Percentiles rank a stretch among this genome's conserved stretches.
Evolutionary conservation across 1,284 basidiomycete species (phyloP).

Genomic region (Trichosporon ovoides): DNA sequence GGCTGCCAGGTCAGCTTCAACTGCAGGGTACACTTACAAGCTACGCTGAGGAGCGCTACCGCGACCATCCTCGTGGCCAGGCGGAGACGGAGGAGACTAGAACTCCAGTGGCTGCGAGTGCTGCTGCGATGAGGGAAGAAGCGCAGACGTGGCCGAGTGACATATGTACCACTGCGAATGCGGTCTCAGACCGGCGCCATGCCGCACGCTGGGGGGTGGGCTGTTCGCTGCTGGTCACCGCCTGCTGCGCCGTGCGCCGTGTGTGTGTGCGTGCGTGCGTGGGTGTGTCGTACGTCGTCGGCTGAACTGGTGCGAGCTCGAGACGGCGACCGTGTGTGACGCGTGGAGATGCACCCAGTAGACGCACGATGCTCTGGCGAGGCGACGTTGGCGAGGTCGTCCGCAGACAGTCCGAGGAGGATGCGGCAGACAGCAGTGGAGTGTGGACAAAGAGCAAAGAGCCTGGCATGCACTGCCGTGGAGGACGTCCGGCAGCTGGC

Average conservation of each 20-base stretch:
- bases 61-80: too few relatives aligned
- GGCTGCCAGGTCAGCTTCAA: too few relatives aligned
- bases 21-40: too few relatives aligned
- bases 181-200: neutral
- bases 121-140: neutral
- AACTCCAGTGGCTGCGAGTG: neutral
- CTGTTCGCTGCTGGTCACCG: too few relatives aligned
- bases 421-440: too few relatives aligned
- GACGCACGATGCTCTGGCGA: neutral
- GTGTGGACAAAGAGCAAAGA: too few relatives aligned
- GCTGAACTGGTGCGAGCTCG: neutral
- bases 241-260: neutral
- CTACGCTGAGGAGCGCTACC: too few relatives aligned
- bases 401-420: too few relatives aligned
- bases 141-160: neutral
- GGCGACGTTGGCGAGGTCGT: too few relatives aligned
- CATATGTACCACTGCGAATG: neutral
- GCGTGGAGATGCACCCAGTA: neutral
- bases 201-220: neutral
- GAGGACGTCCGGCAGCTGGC: too few relatives aligned
- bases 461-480: too few relatives aligned
- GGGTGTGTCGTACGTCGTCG: neutral
- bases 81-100: too few relatives aligned
- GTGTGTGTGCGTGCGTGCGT: neutral
- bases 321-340: neutral